Base-by-base conservation (phyloP, 208 protist genomes). In the Porcisia hertigi region DNA sequence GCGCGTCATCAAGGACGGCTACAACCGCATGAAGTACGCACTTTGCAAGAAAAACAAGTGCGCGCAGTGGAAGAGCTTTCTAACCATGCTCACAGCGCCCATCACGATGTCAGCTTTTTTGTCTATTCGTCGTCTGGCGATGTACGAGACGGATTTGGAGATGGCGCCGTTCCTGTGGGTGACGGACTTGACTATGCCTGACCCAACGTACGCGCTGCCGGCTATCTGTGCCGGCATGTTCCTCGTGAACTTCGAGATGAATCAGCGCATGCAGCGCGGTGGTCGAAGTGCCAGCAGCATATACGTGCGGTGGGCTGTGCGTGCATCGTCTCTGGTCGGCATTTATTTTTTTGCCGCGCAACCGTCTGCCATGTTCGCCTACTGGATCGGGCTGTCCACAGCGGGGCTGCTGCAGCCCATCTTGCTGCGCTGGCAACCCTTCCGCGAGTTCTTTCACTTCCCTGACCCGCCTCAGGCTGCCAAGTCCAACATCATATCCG, bases 211-310 rank as follows among this genome's bases (percentile, higher is more conserved):
- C 80, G 47, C 81, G 39, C 86, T 97, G 16, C 93, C 93, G 2
- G 43, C 86, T 64, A 92, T 95, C 69, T 97, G 93, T 82, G 83
- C 91, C 0, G 75, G 75, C 41, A 93, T 97, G 88, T 97, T 97
- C 81, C 74, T 97, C 20, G 30, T 92, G 39, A 97, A 97, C 81
- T 95, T 97, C 79, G 93, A 97, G 77, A 74, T 97, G 81, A 95
- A 94, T 53, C 89, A 94, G 82, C 88, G 84, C 76, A 93, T 97
- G 89, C 90, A 97, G 74, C 85, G 86, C 34, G 93, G 93, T 64
- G 90, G 84, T 8, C 87, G 93, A 20, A 95, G 88, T 73, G 72
- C 88, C n/a, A 90, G 78, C 16, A 75, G 73, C 58, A 88, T 97
- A 82, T 95, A 95, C 81, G 82, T 95, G 60, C 87, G 88, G 52